phyloP scores from a whole-genome alignment of 2,329 filamentous ascomycete genomes.

The Fusarium piperis region DNA sequence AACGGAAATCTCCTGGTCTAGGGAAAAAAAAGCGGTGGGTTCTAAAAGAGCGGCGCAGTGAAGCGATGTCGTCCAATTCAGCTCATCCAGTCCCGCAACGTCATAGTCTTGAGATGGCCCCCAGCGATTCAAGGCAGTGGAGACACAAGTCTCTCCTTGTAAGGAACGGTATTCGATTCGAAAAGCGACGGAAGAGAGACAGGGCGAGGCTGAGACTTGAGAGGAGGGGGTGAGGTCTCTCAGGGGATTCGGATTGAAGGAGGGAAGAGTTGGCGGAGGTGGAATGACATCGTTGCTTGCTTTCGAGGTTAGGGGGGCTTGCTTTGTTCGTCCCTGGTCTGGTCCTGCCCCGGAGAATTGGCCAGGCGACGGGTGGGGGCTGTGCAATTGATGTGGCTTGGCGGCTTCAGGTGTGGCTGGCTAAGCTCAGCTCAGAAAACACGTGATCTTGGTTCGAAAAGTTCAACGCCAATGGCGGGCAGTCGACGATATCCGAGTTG shows the following conservation, averaged over 20 bases:
- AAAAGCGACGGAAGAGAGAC: constrained; percentile 12
- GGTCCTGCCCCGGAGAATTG: constrained; percentile 38
- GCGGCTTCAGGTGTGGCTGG: background rate
- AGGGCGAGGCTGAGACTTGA: constrained; percentile 25
- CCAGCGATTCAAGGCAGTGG: constrained; percentile 14
- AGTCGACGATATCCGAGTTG: constrained; percentile 30
- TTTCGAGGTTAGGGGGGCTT: constrained; percentile 35
- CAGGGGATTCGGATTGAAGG: constrained; percentile 33
- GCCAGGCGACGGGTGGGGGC: constrained; percentile 46
- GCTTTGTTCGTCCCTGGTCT: constrained; percentile 29
- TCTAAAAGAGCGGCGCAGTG: constrained; percentile 18
- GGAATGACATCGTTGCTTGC: constrained; percentile 41
- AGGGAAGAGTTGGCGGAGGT: constrained; percentile 40
- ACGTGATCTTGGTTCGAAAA: constrained; percentile 43
- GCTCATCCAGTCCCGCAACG: constrained; percentile 39
- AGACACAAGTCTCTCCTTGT: constrained; percentile 8
- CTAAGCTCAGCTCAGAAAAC: constrained; percentile 13
- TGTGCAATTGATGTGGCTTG: constrained; percentile 26
- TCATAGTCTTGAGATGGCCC: constrained; percentile 37
- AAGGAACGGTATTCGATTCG: constrained; percentile 22
- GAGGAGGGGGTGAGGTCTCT: constrained; percentile 18
- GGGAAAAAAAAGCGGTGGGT: constrained; percentile 5
- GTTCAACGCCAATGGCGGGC: constrained; percentile 31
- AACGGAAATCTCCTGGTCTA: background rate
- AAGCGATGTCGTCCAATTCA: constrained; percentile 33